These are phyloP conservation scores for Thalassiosira livingstoniorum DNA, from an alignment of 352 stramenopile genomes.

Conservation along the genomic window DNA sequence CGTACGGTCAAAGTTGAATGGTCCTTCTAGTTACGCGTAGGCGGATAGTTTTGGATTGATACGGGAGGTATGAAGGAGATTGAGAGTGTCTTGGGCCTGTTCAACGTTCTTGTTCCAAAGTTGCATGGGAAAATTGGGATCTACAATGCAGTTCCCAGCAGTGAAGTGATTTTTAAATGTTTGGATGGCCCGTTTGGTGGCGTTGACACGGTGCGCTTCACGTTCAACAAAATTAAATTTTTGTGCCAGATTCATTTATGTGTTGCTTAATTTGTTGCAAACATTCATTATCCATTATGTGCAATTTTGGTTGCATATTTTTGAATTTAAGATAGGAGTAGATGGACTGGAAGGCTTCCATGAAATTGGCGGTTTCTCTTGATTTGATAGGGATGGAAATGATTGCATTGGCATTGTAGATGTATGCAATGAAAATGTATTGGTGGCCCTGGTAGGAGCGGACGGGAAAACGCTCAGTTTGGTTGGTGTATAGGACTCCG, in stretches of 20 bases:
- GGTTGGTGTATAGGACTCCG: neutral
- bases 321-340: neutral
- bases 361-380: neutral
- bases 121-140: conserved; percentile 27
- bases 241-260: too few species aligned
- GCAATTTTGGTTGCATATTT: neutral
- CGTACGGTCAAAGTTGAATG: conserved; percentile 1
- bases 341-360: neutral
- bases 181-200: conserved; percentile 55
- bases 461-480: neutral
- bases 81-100: conserved; percentile 40
- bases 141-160: neutral
- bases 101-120: conserved; percentile 37
- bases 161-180: conserved; percentile 69
- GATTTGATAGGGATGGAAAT: neutral
- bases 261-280: too few species aligned
- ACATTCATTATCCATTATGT: too few species aligned
- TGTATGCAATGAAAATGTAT: neutral
- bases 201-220: conserved; percentile 3
- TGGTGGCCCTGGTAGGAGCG: neutral
- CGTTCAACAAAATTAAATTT: conserved; percentile 11
- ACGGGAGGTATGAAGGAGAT: conserved; percentile 32
- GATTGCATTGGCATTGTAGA: neutral
- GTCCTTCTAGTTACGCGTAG: conserved; percentile 3
- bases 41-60: conserved; percentile 45